Base-by-base conservation (phyloP, 1,139 yeast species). In the Saccharomyces hybrid region DNA sequence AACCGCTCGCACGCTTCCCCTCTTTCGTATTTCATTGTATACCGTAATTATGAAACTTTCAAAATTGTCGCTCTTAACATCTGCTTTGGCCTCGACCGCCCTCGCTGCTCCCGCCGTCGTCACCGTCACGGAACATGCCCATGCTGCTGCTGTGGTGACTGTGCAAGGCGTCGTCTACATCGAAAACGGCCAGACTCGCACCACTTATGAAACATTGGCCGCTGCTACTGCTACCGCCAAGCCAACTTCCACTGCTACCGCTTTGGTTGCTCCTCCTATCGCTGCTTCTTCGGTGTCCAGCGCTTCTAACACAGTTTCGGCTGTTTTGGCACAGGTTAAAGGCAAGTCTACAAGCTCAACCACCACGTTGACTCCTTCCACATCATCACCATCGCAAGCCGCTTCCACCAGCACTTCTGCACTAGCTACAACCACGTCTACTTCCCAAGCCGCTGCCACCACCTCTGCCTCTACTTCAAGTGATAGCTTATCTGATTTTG, bases 91-190 rank as follows among this genome's bases (percentile, higher is more conserved):
- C 50, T 66, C 70, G 47, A 58, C 68, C 50, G 71, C 67, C 26
- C 38, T 68, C 16, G 73, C 70, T 53, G 72, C 71, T 42, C 73
- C 72, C 54, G 71, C 67, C 47, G 69, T 63, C 44, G 69, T 68
- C 57, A 70, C 72, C 47, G 65, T 66, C 57, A 71, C 72, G 6
- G 60, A 64, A 51, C 67, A 65, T 50, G 65, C 55, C 21, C 67
- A 64, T 50, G 52, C 49, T 12, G 56, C 56, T 21, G 62, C 60
- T 21, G 57, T 61, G 19, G 66, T 63, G 11, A 57, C 61, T 21
- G 68, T 65, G 47, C 59, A 62, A 52, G 69, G 66, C 50, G 49
- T 59, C 27, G 64, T 64, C 27, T 60, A 61, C 57, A 61, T 62
- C 32, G 62, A 61, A 48, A 55, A 60, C 49, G 65, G 64, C 49